Evolutionary conservation across 371 early-diverging fungal species (phyloP).

Genomic region (Rhizomucor miehei): DNA sequence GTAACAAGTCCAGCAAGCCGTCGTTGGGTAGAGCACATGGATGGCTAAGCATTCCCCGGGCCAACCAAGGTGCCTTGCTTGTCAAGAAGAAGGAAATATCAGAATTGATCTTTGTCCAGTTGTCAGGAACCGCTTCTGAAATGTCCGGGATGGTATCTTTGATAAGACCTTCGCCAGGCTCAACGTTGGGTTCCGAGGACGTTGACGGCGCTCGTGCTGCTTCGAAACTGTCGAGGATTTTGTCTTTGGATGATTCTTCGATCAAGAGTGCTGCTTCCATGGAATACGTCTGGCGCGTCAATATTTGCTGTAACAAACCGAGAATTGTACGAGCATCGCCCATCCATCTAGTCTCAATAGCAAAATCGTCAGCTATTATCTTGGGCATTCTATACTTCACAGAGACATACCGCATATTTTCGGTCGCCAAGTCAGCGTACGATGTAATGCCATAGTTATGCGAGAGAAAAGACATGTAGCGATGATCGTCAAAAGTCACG

Average conservation of each 20-base stretch:
- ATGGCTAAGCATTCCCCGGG: constrained; percentile 51
- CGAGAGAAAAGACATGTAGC: constrained; percentile 58
- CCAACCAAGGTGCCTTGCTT: constrained; percentile 56
- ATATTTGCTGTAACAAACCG: constrained; percentile 49
- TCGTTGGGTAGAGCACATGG: constrained; percentile 60
- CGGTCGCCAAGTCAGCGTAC: constrained; percentile 62
- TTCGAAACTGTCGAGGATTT: constrained; percentile 31
- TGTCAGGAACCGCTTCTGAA: constrained; percentile 40
- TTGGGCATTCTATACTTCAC: neutral
- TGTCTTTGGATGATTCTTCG: constrained; percentile 42
- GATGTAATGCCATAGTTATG: constrained; percentile 65
- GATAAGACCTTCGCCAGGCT: constrained; percentile 6
- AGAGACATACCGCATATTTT: constrained; percentile 42
- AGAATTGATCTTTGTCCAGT: constrained; percentile 51
- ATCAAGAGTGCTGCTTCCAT: constrained; percentile 49
- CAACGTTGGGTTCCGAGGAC: neutral
- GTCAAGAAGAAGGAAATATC: constrained; percentile 47
- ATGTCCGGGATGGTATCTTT: constrained; percentile 33
- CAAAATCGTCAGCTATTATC: neutral
- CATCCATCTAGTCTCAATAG: constrained; percentile 45
- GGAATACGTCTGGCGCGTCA: constrained; percentile 39
- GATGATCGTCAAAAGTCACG: constrained; percentile 46
- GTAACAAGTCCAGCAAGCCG: constrained; percentile 52
- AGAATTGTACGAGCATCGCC: constrained; percentile 54
- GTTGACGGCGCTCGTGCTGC: neutral